Conservation (phyloP, 2,329 filamentous ascomycete species). For the Aureobasidium sp. region DNA sequence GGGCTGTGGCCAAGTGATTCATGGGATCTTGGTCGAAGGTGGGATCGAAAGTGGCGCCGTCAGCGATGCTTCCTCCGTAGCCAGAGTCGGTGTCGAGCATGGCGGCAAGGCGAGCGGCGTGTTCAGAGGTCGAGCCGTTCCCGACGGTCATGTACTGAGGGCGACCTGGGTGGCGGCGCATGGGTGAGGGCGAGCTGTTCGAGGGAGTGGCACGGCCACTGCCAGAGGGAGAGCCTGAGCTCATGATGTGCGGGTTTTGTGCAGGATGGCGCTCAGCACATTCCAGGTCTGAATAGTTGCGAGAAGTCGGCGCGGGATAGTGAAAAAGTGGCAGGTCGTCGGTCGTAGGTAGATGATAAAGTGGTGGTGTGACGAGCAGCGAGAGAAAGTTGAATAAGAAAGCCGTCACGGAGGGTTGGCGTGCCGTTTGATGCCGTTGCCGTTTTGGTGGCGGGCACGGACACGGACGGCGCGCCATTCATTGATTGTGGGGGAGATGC, state of each 20-base stretch:
- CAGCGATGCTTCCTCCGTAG: conserved; percentile 70
- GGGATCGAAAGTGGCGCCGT: conserved; percentile 54
- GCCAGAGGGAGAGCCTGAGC: conserved; percentile 23
- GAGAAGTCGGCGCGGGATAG: background rate
- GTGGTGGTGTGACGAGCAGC: background rate
- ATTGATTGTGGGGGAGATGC: background rate
- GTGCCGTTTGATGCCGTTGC: background rate
- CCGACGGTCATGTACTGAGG: conserved; percentile 85
- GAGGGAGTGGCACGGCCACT: conserved; percentile 20
- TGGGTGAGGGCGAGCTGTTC: conserved; percentile 17
- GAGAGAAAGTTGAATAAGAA: background rate
- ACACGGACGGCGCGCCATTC: background rate
- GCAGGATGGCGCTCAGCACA: conserved; percentile 1
- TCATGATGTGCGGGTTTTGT: conserved; percentile 21
- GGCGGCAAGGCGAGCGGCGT: conserved; percentile 69
- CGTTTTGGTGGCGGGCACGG: background rate
- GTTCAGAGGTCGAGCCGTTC: conserved; percentile 68
- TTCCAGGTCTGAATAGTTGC: background rate
- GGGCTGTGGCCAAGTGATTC: background rate
- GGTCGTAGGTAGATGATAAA: background rate
- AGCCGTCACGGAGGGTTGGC: conserved; percentile 3
- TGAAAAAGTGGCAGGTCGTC: background rate
- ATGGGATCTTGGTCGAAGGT: conserved; percentile 7
- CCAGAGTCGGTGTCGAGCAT: conserved; percentile 84
- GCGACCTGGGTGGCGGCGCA: conserved; percentile 21